Percentiles rank a stretch among this genome's conserved stretches.
Conservation (phyloP, 2,329 filamentous ascomycete genomes). For the Herpotrichia juniperi region DNA sequence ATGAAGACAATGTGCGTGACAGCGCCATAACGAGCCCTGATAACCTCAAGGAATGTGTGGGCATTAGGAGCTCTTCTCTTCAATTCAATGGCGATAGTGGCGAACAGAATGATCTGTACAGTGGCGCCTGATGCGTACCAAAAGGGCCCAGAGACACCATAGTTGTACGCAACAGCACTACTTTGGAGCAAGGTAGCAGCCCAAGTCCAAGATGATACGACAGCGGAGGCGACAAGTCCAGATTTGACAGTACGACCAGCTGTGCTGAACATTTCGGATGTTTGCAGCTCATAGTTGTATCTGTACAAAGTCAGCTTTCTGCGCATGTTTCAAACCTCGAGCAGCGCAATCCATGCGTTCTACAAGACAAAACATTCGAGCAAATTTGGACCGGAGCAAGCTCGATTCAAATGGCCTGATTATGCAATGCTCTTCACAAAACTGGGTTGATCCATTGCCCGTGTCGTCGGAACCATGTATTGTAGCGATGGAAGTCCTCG, state of each 20-base stretch:
- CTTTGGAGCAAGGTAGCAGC: constrained; percentile 82
- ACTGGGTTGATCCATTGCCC: not conserved
- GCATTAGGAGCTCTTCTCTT: constrained; percentile 88
- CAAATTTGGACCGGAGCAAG: too few relatives aligned
- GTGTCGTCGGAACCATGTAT: not conserved
- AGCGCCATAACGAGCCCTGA: constrained; percentile 78
- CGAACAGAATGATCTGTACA: constrained; percentile 76
- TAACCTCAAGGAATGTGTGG: constrained; percentile 82
- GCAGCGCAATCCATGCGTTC: too few relatives aligned
- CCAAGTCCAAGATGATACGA: constrained; percentile 96
- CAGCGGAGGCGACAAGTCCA: constrained; percentile 83
- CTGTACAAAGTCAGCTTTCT: constrained; percentile 40
- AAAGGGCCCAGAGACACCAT: constrained; percentile 71
- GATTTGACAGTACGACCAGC: constrained; percentile 88
- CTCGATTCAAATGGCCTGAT: too few relatives aligned
- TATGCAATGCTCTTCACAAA: not conserved
- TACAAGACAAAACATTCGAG: too few relatives aligned
- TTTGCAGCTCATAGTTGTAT: constrained; percentile 80
- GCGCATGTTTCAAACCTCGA: too few relatives aligned
- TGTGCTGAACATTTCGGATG: constrained; percentile 90
- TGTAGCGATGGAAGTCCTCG: too few relatives aligned
- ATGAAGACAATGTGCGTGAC: constrained; percentile 79
- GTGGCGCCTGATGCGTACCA: constrained; percentile 65
- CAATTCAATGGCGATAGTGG: constrained; percentile 86
- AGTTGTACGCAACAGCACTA: constrained; percentile 81